Evolutionary conservation across 169 alveolate species (phyloP), one percentile per base, ranked within the genome.

Genomic region (Cryptosporidium muris): DNA sequence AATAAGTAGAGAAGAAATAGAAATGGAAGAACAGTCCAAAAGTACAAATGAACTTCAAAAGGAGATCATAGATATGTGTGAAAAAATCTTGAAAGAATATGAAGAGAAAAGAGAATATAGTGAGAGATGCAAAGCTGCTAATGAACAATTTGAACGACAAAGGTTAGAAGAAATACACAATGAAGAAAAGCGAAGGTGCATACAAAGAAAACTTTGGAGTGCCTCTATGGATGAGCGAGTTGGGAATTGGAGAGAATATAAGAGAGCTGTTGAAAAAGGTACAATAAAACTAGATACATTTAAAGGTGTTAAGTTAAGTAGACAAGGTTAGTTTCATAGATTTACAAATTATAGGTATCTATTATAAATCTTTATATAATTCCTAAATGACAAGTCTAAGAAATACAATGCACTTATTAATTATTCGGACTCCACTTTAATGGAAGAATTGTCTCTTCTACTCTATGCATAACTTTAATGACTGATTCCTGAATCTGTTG

Each of bases 21-120:
- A 64, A 74, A 38, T 5, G 14, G 58, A 40, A 9, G 54, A 80
- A 66, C 25, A 25, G 0, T 25, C 25, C 25, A 25, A 25, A 25
- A 25, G 25, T 25, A 25, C 25, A 25, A 51, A 12, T 60, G 67
- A 54, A 45, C 68, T 65, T 49, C 80, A 81, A 37, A 85, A 90
- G 62, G 91, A 91, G 45, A 91, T 92, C 42, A 89, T 91, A 49
- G 90, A 85, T 63, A 93, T 92, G 90, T 90, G 96, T 68, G 95
- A 91, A 63, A 88, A 64, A 45, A 89, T 93, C 53, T 62, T 93
- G 14, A 89, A 89, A 51, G 91, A 89, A 56, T 92, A 89, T 36
- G 80, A 82, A 80, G 96, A 93, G 25, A 81, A 92, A 66, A 82
- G 89, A 42, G 96, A 93, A 82, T 93, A 93, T 65, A 95, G 95